These are phyloP conservation scores for Lepidopterella palustris DNA, from an alignment of 495 filamentous ascomycete genomes.

Conservation along the genomic window DNA sequence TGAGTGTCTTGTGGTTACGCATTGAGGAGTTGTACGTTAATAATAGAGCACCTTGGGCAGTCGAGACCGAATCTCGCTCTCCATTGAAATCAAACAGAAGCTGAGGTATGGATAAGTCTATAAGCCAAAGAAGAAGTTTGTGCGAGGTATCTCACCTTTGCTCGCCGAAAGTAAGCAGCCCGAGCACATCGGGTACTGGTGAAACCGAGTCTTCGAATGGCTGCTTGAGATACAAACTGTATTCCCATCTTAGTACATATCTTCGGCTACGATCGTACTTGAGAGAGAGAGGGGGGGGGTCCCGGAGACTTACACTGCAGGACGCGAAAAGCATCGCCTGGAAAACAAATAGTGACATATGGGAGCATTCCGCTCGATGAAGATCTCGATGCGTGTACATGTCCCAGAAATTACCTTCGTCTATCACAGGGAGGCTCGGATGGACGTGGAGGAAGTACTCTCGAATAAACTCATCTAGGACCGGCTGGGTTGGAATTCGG, in stretches of 20 bases:
- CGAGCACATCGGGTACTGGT: not conserved
- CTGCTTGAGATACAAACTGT: conserved; percentile 41
- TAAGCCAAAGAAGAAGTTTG: not conserved
- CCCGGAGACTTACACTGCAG: conserved; percentile 37
- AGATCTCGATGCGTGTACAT: conserved; percentile 28
- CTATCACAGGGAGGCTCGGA: conserved; percentile 42
- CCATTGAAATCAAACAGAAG: not conserved
- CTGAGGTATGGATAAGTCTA: not conserved
- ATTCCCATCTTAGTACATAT: not conserved
- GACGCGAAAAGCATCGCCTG: conserved; percentile 45
- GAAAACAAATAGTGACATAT: conserved; percentile 44
- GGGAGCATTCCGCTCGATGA: not conserved
- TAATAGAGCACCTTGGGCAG: not conserved
- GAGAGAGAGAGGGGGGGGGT: not conserved
- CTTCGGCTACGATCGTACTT: too few species aligned
- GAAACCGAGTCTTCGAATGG: conserved; percentile 42
- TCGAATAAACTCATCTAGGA: conserved; percentile 42
- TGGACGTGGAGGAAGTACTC: conserved; percentile 47
- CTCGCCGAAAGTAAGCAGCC: not conserved
- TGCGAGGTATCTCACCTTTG: not conserved
- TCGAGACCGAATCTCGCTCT: not conserved
- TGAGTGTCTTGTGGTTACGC: not conserved
- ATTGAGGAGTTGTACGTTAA: not conserved
- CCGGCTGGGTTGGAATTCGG: conserved; percentile 36
- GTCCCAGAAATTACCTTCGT: conserved; percentile 47